Evolutionary conservation across 192 early-diverging fungal genomes (phyloP), one percentile per base, ranked within the genome.

Genomic region (Backusella parvicylindrica): DNA sequence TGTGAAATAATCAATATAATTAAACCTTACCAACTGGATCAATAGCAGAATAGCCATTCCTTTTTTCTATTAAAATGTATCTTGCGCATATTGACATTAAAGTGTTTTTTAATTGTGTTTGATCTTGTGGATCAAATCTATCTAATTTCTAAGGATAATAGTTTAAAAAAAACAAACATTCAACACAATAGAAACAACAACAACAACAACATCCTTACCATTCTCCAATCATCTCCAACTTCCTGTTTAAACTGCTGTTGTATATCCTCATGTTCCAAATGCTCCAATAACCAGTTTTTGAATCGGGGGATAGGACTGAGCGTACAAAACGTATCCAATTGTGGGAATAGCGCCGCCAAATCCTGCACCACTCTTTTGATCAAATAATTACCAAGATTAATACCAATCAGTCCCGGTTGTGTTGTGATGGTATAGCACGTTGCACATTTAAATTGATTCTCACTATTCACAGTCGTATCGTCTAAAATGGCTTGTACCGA

Each of bases 391-490:
- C 95, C 97, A 28, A 98, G 75, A 50, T 98, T 93, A 36, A 98
- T 94, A 23, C 97, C 95, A 13, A 93, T 86, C 11, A 98, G 85
- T 75, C 89, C 92, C 38, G 87, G 87, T 75, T 97, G 95, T 23
- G 93, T 93, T 15, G 93, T 94, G 73, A 98, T 97, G 2, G 97
- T 97, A 82, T 98, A 98, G 77, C 97, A 98, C 1, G 96, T 91
- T 13, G 95, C 97, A 71, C 87, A 89, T 7, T 80, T 81, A 13
- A 91, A 76, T 6, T 86, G 79, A 11, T 85, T 65, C 35, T 68
- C 33, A 49, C 74, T 18, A 16, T 71, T 36, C 6, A 77, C 30
- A 21, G 49, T 70, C 38, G 87, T 79, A 11, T 53, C 77, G 7
- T 81, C 71, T 30, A 82, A 38, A 72, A 80, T 74, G 15, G 73